These are phyloP conservation scores for Chaetomium globosum DNA, from an alignment of 2,329 filamentous ascomycete species.

Conservation along the genomic window DNA sequence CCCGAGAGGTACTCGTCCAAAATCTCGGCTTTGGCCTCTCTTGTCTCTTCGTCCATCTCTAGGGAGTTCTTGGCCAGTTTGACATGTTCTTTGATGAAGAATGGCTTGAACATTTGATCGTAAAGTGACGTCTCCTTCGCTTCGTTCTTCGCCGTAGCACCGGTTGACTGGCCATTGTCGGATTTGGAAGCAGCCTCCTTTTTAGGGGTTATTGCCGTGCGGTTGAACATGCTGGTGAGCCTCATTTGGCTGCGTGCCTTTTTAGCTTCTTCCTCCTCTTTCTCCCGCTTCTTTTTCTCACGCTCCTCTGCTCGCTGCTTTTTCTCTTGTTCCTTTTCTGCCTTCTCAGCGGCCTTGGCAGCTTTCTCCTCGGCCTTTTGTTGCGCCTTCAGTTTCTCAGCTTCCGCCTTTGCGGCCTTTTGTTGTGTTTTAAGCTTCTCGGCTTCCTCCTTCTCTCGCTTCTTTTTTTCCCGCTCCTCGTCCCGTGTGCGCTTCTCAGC, in stretches of 20 bases:
- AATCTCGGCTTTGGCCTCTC: slow-evolving; percentile 53
- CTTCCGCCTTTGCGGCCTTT: slow-evolving; percentile 38
- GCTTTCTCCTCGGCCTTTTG: slow-evolving; percentile 32
- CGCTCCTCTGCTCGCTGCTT: slow-evolving; percentile 44
- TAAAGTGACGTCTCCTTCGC: slow-evolving; percentile 55
- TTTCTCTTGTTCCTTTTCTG: slow-evolving; percentile 43
- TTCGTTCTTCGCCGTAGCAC: slow-evolving; percentile 39
- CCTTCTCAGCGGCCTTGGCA: slow-evolving; percentile 44
- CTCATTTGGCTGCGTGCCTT: slow-evolving; percentile 54
- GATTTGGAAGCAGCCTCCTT: slow-evolving; percentile 44
- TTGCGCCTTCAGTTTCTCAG: slow-evolving; percentile 33
- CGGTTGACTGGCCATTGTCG: slow-evolving; percentile 34
- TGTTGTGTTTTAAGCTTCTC: slow-evolving; percentile 37
- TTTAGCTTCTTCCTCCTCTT: slow-evolving; percentile 56
- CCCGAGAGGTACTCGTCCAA: slow-evolving; percentile 57
- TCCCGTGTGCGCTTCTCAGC: slow-evolving; percentile 42
- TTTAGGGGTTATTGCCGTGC: slow-evolving; percentile 45
- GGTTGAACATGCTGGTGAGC: slow-evolving; percentile 53
- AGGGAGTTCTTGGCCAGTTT: slow-evolving; percentile 65
- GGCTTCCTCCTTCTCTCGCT: slow-evolving; percentile 43
- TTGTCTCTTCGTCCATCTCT: slow-evolving; percentile 60
- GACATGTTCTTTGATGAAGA: slow-evolving; percentile 75
- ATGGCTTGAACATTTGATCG: slow-evolving; percentile 74
- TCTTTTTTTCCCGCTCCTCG: slow-evolving; percentile 40
- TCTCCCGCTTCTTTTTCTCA: slow-evolving; percentile 53